Conservation (phyloP, 768 basidiomycete genomes). For the Hericium coralloides region DNA sequence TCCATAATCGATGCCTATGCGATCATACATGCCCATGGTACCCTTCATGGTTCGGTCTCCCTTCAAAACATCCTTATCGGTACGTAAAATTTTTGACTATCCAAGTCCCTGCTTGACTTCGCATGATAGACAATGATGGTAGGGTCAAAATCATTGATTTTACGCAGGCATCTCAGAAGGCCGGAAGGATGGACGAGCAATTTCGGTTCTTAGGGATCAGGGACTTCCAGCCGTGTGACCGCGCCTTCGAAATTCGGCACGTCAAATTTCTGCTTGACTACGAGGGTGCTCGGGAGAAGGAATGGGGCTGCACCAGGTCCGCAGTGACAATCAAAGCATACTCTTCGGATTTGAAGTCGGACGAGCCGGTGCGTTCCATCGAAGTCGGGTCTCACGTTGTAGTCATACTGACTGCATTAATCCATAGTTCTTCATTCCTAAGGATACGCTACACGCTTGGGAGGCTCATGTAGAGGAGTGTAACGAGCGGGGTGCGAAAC, state of each 20-base stretch:
- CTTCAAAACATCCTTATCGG: conserved; percentile 41
- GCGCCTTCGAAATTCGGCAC: conserved; percentile 45
- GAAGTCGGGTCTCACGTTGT: not conserved
- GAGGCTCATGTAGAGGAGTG: conserved; percentile 7
- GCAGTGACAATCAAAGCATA: not conserved
- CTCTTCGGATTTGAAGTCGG: not conserved
- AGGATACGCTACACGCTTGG: conserved; percentile 9
- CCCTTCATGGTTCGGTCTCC: conserved; percentile 23
- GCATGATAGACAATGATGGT: conserved; percentile 31
- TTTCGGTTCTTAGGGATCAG: conserved; percentile 25
- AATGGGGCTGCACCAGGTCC: conserved; percentile 4
- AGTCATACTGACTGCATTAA: not conserved
- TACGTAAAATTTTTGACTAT: not conserved
- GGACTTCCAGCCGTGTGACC: conserved; percentile 29
- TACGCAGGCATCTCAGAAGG: conserved; percentile 22
- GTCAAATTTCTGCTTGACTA: conserved; percentile 47
- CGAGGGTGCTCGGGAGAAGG: conserved; percentile 23
- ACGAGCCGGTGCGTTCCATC: not conserved
- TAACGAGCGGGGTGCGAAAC: not conserved
- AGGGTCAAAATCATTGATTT: conserved; percentile 40
- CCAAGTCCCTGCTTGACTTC: not conserved
- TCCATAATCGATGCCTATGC: conserved; percentile 41
- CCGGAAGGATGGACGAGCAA: conserved; percentile 6
- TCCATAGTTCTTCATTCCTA: conserved; percentile 5
- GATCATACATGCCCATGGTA: conserved; percentile 28